Conservation (phyloP, 2,329 filamentous ascomycete species). For the Macrophomina tecta region DNA sequence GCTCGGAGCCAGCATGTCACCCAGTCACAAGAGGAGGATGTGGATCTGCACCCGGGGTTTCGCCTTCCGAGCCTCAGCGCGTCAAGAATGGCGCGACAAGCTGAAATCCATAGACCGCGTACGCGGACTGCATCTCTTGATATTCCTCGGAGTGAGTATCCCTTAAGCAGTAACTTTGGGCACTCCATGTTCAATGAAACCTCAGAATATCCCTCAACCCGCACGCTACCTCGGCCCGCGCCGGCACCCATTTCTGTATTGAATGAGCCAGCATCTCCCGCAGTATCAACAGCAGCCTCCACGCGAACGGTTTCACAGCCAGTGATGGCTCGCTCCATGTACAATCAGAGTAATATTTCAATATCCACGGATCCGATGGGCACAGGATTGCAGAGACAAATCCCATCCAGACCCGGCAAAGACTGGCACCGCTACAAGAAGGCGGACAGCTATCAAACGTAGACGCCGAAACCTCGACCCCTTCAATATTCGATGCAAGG, state of each 20-base stretch:
- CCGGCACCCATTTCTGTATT: background rate
- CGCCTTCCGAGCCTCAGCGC: background rate
- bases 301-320: background rate
- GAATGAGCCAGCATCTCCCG: background rate
- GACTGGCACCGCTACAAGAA: background rate
- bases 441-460: background rate
- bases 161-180: background rate
- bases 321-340: background rate
- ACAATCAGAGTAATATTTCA: background rate
- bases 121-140: background rate
- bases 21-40: background rate
- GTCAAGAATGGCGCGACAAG: background rate
- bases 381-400: background rate
- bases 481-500: no score
- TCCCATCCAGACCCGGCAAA: background rate
- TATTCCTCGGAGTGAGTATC: background rate
- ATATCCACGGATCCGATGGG: background rate
- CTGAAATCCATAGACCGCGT: background rate
- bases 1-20: background rate
- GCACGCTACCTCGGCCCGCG: background rate
- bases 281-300: background rate
- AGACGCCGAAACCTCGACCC: no score
- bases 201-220: background rate
- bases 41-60: background rate
- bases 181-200: background rate